Conservation (phyloP, 1,284 basidiomycete species). For the Trichosporon asahii region DNA sequence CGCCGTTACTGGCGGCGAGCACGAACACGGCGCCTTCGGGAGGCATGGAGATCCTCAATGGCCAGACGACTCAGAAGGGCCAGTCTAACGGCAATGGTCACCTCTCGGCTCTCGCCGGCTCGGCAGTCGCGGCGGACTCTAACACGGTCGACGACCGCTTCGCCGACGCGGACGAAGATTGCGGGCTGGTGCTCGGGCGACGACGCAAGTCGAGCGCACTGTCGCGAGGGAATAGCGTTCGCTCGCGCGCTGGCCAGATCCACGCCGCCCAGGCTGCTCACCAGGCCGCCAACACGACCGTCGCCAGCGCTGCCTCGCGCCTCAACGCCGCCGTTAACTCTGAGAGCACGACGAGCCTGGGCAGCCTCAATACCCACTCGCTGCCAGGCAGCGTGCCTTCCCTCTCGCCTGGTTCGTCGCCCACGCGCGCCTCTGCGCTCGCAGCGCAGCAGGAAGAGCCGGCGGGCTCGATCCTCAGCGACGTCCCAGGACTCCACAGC, state of each 20-base stretch:
- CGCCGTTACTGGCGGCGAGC: background rate
- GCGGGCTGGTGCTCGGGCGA: slow-evolving; percentile 3
- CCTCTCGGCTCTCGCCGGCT: background rate
- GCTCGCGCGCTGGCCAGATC: slow-evolving; percentile 1
- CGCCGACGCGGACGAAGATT: slow-evolving; percentile 1
- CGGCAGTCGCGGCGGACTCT: background rate
- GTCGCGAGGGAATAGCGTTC: slow-evolving; percentile 1
- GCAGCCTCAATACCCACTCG: background rate
- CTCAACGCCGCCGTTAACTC: background rate
- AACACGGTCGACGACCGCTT: background rate
- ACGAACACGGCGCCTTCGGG: background rate
- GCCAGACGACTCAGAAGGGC: background rate
- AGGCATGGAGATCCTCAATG: background rate
- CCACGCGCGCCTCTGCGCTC: background rate
- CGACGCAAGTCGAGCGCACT: slow-evolving; percentile 4
- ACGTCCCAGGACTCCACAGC: background rate
- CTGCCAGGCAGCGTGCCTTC: background rate
- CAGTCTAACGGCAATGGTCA: background rate
- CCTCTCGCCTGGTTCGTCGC: background rate
- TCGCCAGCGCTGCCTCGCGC: background rate
- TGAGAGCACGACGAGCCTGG: background rate
- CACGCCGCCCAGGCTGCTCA: slow-evolving; percentile 2
- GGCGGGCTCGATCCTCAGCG: background rate
- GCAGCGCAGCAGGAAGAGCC: background rate
- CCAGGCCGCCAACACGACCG: background rate